These are phyloP conservation scores for Alternaria sp. DNA, from an alignment of 2,329 filamentous ascomycete genomes.

Conservation along the genomic window DNA sequence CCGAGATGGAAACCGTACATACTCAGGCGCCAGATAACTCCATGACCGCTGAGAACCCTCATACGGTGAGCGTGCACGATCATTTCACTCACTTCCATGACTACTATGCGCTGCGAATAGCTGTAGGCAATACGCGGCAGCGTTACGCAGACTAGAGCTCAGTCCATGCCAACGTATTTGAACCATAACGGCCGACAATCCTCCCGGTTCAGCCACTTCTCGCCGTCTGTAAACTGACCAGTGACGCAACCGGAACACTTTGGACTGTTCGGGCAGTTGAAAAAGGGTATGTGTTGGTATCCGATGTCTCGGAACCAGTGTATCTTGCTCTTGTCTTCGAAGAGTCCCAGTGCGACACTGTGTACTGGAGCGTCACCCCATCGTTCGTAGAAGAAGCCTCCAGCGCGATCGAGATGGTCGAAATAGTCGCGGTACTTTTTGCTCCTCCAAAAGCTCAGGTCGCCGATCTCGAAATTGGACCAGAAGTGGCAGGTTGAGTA, in stretches of 20 bases:
- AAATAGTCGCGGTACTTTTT: constrained; percentile 95
- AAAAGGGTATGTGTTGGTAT: constrained; percentile 97
- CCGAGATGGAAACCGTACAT: background rate
- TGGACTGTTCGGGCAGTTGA: constrained; percentile 96
- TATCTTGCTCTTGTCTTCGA: constrained; percentile 88
- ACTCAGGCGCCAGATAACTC: background rate
- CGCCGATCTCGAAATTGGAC: constrained; percentile 97
- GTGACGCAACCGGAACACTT: constrained; percentile 90
- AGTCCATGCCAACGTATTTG: constrained; percentile 87
- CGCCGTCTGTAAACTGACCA: constrained; percentile 88
- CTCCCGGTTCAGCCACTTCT: constrained; percentile 82
- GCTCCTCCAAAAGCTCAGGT: constrained; percentile 91
- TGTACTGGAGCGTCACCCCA: constrained; percentile 99
- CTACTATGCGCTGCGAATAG: background rate
- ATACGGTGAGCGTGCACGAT: background rate
- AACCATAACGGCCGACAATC: constrained; percentile 98
- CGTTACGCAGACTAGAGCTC: background rate
- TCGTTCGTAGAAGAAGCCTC: constrained; percentile 97
- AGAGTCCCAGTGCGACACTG: constrained; percentile 88
- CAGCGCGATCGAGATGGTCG: constrained; percentile 88
- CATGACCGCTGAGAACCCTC: background rate
- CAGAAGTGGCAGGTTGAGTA: constrained; percentile 99
- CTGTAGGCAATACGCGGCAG: background rate
- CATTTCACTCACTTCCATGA: background rate
- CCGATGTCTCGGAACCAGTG: constrained; percentile 99